A percentile compares a stretch with the other conserved stretches of the same genome.
Evolutionary conservation across 202 grass and related monocot species (phyloP).

Genomic region (Panicum hallii): DNA sequence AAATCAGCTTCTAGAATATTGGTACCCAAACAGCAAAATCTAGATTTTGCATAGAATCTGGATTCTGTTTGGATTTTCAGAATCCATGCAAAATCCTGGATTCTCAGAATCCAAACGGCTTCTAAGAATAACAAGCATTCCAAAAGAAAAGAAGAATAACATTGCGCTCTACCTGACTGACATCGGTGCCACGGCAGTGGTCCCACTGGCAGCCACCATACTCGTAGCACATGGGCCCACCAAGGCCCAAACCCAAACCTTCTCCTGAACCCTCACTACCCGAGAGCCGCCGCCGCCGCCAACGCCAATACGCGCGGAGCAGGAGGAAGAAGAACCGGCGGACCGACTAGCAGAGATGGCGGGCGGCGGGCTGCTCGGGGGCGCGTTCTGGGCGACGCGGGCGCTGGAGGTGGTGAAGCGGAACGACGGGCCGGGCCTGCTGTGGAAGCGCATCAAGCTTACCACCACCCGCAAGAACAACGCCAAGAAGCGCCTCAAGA

Average conservation of each 20-base stretch:
- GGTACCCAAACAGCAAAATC: no score
- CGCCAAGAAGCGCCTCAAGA: constrained; percentile 87
- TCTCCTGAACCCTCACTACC: background rate
- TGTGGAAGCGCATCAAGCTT: constrained; percentile 95
- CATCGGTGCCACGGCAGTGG: no score
- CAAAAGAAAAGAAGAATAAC: background rate
- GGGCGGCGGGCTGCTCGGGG: constrained; percentile 45
- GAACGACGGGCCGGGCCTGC: constrained; percentile 71
- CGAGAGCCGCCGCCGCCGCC: constrained; percentile 16
- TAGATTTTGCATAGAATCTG: no score
- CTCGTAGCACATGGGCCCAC: background rate
- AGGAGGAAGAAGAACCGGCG: background rate
- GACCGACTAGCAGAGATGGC: constrained; percentile 34
- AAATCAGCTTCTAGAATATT: no score
- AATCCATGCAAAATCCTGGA: no score
- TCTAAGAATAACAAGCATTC: no score
- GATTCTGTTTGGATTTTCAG: no score
- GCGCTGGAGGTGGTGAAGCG: constrained; percentile 83
- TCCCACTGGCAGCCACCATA: background rate
- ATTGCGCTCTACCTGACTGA: background rate
- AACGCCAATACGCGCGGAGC: background rate
- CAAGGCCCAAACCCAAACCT: constrained; percentile 29
- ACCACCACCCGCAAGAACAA: constrained; percentile 93
- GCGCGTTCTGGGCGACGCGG: constrained; percentile 82
- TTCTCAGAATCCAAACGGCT: no score